Conservation (phyloP, 139 green algal genomes). For the Tetradesmus obliquus region DNA sequence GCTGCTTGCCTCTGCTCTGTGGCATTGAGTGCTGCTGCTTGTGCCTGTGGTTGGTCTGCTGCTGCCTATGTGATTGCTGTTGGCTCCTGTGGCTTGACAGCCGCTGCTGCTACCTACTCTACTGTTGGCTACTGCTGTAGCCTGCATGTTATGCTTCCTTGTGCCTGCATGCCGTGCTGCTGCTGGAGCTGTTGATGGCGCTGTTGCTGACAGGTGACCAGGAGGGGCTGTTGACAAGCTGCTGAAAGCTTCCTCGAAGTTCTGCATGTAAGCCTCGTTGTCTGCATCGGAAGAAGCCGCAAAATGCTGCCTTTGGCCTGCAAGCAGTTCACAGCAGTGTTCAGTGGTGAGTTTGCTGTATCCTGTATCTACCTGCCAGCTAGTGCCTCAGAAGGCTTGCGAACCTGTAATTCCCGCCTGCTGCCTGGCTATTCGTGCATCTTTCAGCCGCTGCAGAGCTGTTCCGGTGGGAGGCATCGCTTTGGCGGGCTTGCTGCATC, state of each 20-base stretch:
- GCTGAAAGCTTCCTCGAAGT: constrained; percentile 56
- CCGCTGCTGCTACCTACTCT: not conserved
- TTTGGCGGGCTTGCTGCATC: not conserved
- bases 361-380: not conserved
- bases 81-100: not conserved
- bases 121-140: not conserved
- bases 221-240: not conserved
- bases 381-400: not conserved
- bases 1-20: not conserved
- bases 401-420: not conserved
- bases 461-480: not conserved
- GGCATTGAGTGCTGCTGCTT: not conserved
- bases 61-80: not conserved
- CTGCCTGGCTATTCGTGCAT: not conserved
- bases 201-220: not conserved
- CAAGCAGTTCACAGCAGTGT: not conserved
- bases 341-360: not conserved
- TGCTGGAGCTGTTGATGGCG: not conserved
- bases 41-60: not conserved
- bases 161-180: not conserved
- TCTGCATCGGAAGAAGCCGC: constrained; percentile 60
- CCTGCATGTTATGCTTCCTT: not conserved
- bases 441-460: constrained; percentile 23
- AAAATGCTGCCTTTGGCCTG: constrained; percentile 34
- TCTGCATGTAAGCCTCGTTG: constrained; percentile 72